Evolutionary conservation across 108 stramenopile species (phyloP), one percentile per base, ranked within the genome.

Genomic region (Schizochytrium sp.): DNA sequence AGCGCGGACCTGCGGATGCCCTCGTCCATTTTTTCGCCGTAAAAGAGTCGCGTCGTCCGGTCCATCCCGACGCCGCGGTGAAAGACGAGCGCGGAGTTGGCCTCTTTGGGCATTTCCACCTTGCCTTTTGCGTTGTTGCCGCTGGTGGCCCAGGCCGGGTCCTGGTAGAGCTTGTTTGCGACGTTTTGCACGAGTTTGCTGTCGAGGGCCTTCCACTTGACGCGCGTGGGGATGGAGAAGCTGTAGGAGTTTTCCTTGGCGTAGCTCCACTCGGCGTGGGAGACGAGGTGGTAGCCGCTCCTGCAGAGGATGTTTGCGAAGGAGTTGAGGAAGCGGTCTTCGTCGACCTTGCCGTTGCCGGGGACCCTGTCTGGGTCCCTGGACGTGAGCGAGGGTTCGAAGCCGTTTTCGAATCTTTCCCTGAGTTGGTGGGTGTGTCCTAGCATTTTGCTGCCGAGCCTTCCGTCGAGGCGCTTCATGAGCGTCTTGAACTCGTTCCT

Each of bases 61-160:
- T 83, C 76, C 76, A 83, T 53, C 4, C 76, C 76, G 76, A 83
- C 76, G 10, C 76, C 76, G 76, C 76, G 76, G 28, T 83, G 76
- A 23, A 83, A 83, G 25, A 83, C 48, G 28, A 83, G 76, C 23
- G 76, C 76, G 51, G 19, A 53, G 48, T 34, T 12, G 19, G 76
- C 76, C 51, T 83, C 76, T 53, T 53, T 83, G 25, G 76, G 76
- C 76, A 83, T 83, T 28, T 53, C 25, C 23, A 83, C 45, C 45
- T 53, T 47, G 48, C 76, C 76, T 12, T 83, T 53, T 10, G 45
- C 76, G 76, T 34, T 83, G 51, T 83, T 53, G 44, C 76, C 76
- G 51, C 48, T 53, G 10, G 76, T 83, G n/a, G 48, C 48, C 76
- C 45, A 83, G 45, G 45, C n/a, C 51, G 45, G 45, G 51, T 83